These are phyloP conservation scores for Hypomontagnella monticulosa DNA, from an alignment of 495 filamentous ascomycete species.

Conservation along the genomic window DNA sequence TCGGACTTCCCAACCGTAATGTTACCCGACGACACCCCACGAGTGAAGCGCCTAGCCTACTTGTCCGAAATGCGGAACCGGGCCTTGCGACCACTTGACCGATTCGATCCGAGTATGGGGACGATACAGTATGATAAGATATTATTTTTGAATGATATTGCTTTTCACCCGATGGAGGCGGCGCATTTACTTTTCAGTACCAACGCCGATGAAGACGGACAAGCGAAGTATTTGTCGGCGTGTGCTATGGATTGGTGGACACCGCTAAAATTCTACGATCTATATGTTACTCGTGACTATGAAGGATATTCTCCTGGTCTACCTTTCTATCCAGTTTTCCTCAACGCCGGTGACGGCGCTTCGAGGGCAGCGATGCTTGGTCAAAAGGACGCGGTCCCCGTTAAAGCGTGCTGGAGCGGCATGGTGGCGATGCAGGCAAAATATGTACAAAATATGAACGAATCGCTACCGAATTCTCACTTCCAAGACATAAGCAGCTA, in stretches of 20 bases:
- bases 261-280: conserved; percentile 83
- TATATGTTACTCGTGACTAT: conserved; percentile 78
- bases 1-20: conserved; percentile 63
- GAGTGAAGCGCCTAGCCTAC: conserved; percentile 77
- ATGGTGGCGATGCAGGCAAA: conserved; percentile 81
- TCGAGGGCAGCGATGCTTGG: conserved; percentile 70
- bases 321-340: conserved; percentile 81
- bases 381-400: conserved; percentile 73
- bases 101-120: conserved; percentile 44
- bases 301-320: conserved; percentile 77
- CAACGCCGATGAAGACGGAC: conserved; percentile 65
- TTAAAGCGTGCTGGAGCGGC: conserved; percentile 83
- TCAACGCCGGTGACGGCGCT: conserved; percentile 60
- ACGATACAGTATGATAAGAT: conserved; percentile 69
- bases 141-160: conserved; percentile 79
- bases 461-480: conserved; percentile 30
- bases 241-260: conserved; percentile 82
- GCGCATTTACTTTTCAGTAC: conserved; percentile 80
- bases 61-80: conserved; percentile 82
- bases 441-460: conserved; percentile 60
- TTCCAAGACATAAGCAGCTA: conserved; percentile 37
- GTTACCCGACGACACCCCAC: conserved; percentile 67
- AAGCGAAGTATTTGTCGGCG: conserved; percentile 76
- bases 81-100: conserved; percentile 71
- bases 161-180: conserved; percentile 75